Conservation (phyloP, 2,329 filamentous ascomycete species). For the Erysiphe neolycopersici region DNA sequence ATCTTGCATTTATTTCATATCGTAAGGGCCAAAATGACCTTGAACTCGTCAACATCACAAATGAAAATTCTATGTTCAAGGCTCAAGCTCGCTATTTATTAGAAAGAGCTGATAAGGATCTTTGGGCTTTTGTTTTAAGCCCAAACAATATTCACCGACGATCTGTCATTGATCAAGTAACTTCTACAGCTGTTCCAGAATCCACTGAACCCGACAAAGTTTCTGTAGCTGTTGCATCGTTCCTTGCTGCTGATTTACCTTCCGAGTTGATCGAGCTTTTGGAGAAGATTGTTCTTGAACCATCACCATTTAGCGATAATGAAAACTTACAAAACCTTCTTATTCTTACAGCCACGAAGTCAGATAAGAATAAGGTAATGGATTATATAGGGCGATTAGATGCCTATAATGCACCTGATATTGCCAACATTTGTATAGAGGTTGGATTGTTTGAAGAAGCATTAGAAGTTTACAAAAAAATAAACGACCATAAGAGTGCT, state of each 20-base stretch:
- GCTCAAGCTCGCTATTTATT: slow-evolving; percentile 89
- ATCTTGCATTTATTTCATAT: slow-evolving; percentile 84
- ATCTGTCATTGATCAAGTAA: slow-evolving; percentile 87
- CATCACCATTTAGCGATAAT: slow-evolving; percentile 96
- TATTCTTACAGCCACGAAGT: slow-evolving; percentile 88
- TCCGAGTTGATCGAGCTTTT: slow-evolving; percentile 88
- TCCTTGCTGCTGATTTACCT: slow-evolving; percentile 74
- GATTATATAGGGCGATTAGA: slow-evolving; percentile 86
- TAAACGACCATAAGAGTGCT: slow-evolving; percentile 63
- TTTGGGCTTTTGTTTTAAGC: slow-evolving; percentile 87
- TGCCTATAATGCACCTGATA: slow-evolving; percentile 75
- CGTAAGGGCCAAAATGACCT: slow-evolving; percentile 92
- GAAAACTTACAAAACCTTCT: slow-evolving; percentile 86
- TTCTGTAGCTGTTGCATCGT: slow-evolving; percentile 75
- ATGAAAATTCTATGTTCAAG: slow-evolving; percentile 99
- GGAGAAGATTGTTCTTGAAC: slow-evolving; percentile 98
- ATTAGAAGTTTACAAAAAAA: slow-evolving; percentile 97
- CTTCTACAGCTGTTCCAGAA: slow-evolving; percentile 79
- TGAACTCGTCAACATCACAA: slow-evolving; percentile 91
- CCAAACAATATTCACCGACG: slow-evolving; percentile 89
- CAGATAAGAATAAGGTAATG: slow-evolving; percentile 83
- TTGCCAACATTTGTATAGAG: slow-evolving; percentile 76
- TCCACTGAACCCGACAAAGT: slow-evolving; percentile 85
- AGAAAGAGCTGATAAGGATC: slow-evolving; percentile 65
- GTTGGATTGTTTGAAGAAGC: slow-evolving; percentile 91